Base-by-base conservation (phyloP, 1,284 basidiomycete genomes). In the Ustilago tritici region DNA sequence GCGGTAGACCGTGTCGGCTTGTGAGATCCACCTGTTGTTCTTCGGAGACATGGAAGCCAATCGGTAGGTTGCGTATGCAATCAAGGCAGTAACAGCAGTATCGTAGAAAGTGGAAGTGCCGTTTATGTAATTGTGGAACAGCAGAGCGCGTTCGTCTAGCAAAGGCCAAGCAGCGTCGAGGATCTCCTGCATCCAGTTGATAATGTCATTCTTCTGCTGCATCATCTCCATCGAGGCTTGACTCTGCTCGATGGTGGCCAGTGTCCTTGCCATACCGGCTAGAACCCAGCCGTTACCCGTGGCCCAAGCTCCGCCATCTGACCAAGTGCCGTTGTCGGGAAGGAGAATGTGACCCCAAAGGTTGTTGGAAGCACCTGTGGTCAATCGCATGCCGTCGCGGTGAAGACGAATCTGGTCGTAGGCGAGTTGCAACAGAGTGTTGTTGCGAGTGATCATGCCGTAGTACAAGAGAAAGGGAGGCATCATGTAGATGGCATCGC, bases 391-490 rank as follows among this genome's bases (percentile, higher is more conserved):
- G 6, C 77, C 81, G 1, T 89, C 87, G 17, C 94, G 90, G 85
- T 97, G 96, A 0, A 94, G 88, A 54, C 88, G 88, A 74, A 93
- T 91, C 85, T 98, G 95, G 41, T 90, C 90, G 87, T 93, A 93
- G 0, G 93, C 92, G 61, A 90, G 89, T 38, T 88, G 85, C 10
- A 96, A 82, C 31, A 95, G 88, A 1, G 91, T 90, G 47, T 89
- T 85, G 86, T 96, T 95, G 35, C 87, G 83, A 0, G 90, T 91
- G 32, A 91, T 79, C 38, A 91, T 91, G 35, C 93, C 95, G 84
- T 94, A 95, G 87, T 93, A 95, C 0, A 95, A 94, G 10, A 98
- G 87, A 87, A 95, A 97, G 0, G 95, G 95, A 0, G 95, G 95
- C 0, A 93, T 92, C 94, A 95, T 94, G 87, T 93, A 94, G 8